Evolutionary conservation across 2,329 filamentous ascomycete genomes (phyloP), one percentile per base, ranked within the genome.

Genomic region (Ceratocystis harringtonii): DNA sequence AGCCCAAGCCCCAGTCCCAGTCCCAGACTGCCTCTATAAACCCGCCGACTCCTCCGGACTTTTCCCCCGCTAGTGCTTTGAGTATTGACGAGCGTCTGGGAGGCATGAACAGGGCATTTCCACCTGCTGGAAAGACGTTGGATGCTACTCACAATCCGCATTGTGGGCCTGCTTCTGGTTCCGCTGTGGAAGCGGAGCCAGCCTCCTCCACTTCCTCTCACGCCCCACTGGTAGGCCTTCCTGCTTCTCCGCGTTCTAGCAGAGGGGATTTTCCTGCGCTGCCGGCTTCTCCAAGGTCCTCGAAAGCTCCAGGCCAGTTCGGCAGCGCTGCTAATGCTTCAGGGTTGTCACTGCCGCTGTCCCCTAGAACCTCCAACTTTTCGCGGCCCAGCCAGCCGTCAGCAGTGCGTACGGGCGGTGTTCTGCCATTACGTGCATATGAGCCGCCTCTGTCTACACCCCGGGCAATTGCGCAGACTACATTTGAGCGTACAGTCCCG

Each of bases 371-470:
- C 70, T 78, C 80, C 3, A 77, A 77, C 5, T 83, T 84, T 70
- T 76, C 76, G 19, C 76, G 80, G 15, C 70, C 76, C 61, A 79
- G 79, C 66, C 74, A 77, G n/a, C 79, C 80, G 1, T 78, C 81
- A 8, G 82, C 82, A 0, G 77, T 84, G 41, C 80, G 82, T 63
- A 79, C 80, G 2, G 81, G 80, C 52, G 82, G 84, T 48, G 72
- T 78, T 1, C 76, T 87, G 48, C 84, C 84, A 0, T 75, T 86
- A 63, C 81, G 84, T 68, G 82, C 83, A 5, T 86, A 85, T 69
- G 83, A 86, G 71, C 78, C 81, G n/a, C 72, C 80, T 1, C 68
- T 83, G 60, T 74, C 73, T 62, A 83, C 82, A 32, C 82, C 82
- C 1, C 76, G 75, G 3, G 76, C 78, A 5, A 73, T 75, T 43